These are phyloP conservation scores for Phialemoniopsis sp. DNA, from an alignment of 2,329 filamentous ascomycete genomes.

Conservation along the genomic window DNA sequence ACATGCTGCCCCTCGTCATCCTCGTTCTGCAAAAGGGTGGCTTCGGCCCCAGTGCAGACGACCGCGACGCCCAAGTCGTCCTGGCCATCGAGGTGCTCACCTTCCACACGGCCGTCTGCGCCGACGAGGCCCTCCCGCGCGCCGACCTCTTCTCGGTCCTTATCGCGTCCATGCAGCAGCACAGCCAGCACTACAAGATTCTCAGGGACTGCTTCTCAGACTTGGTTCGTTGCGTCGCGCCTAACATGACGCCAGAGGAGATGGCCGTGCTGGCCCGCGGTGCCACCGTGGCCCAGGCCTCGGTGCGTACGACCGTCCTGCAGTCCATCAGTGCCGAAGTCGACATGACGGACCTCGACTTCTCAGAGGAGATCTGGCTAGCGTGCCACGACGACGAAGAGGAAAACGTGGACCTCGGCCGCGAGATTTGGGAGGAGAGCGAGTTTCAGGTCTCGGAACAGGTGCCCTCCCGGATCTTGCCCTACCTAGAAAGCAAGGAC, in stretches of 20 bases:
- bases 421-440: constrained; percentile 94
- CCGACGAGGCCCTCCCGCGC: constrained; percentile 72
- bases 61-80: constrained; percentile 84
- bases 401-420: constrained; percentile 79
- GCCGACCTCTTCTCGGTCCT: constrained; percentile 67
- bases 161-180: constrained; percentile 79
- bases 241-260: constrained; percentile 72
- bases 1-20: constrained; percentile 79
- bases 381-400: constrained; percentile 86
- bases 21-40: constrained; percentile 76
- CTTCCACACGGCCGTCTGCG: constrained; percentile 79
- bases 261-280: constrained; percentile 74
- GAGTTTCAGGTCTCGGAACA: constrained; percentile 66
- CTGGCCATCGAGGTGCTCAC: constrained; percentile 84
- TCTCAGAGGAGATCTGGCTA: constrained; percentile 90
- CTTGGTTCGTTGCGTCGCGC: constrained; percentile 77
- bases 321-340: constrained; percentile 90
- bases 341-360: constrained; percentile 81
- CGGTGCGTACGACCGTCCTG: constrained; percentile 78
- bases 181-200: constrained; percentile 90
- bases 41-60: constrained; percentile 68
- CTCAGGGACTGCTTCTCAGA: constrained; percentile 91
- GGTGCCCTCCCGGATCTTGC: constrained; percentile 64
- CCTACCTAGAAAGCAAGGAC: constrained; percentile 77
- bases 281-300: constrained; percentile 70